Conservation (phyloP, 441 rosid genomes). For the Pelargonium myrrhifolium region DNA sequence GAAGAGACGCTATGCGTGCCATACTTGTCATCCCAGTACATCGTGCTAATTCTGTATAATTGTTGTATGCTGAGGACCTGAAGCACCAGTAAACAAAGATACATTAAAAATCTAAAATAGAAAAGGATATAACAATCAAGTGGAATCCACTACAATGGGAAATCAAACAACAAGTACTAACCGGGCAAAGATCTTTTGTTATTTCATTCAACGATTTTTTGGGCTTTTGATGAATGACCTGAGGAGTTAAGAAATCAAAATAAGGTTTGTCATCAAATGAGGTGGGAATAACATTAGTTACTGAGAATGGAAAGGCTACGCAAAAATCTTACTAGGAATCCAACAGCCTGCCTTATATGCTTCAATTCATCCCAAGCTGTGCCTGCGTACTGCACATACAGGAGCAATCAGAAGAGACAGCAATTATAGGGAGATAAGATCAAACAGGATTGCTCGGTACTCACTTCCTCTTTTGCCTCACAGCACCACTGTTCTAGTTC, state of each 20-base stretch:
- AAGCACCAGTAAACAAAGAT: neutral
- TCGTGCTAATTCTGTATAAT: slow-evolving; percentile 86
- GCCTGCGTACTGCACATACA: slow-evolving; percentile 68
- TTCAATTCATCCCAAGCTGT: slow-evolving; percentile 74
- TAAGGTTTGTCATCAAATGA: neutral
- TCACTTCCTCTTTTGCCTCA: slow-evolving; percentile 94
- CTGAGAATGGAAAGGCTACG: slow-evolving; percentile 3
- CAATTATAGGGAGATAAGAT: slow-evolving; percentile 10
- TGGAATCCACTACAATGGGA: neutral
- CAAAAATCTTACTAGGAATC: slow-evolving; percentile 50
- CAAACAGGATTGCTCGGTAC: slow-evolving; percentile 21
- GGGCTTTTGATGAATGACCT: slow-evolving; percentile 97
- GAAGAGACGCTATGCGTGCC: slow-evolving; percentile 90
- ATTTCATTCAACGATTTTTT: slow-evolving; percentile 91
- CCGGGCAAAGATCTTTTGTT: slow-evolving; percentile 91
- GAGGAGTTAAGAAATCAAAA: slow-evolving; percentile 10
- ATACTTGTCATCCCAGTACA: slow-evolving; percentile 99
- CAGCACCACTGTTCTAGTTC: slow-evolving; percentile 97
- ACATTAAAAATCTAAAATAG: neutral
- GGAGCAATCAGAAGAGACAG: slow-evolving; percentile 15
- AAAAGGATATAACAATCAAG: slow-evolving; percentile 2
- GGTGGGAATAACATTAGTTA: slow-evolving; percentile 10
- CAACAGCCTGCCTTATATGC: slow-evolving; percentile 71
- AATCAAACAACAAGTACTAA: slow-evolving; percentile 29
- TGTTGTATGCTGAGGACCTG: slow-evolving; percentile 97